Conservation (phyloP, 352 stramenopile species). For the Globisporangium orthogonon region DNA sequence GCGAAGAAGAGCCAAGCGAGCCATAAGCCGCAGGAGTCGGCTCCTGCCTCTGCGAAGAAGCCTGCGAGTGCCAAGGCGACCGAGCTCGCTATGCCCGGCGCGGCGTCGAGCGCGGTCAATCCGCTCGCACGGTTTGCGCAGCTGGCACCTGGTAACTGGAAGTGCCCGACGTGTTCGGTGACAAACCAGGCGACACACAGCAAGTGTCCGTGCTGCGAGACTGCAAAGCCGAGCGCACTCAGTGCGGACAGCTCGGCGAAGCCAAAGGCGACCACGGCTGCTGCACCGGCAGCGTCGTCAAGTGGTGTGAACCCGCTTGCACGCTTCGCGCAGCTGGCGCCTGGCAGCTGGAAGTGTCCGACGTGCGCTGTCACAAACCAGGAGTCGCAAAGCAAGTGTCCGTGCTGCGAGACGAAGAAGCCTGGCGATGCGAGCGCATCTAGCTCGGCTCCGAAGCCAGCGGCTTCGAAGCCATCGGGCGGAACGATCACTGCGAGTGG, state of each 20-base stretch:
- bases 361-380: constrained; percentile 70
- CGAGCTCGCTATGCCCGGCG: constrained; percentile 5
- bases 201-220: constrained; percentile 83
- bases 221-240: constrained; percentile 27
- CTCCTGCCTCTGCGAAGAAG: constrained; percentile 18
- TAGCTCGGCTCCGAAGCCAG: background rate
- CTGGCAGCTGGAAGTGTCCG: constrained; percentile 82
- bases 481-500: constrained; percentile 11
- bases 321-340: constrained; percentile 55
- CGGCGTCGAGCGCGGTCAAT: constrained; percentile 10
- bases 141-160: constrained; percentile 62
- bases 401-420: constrained; percentile 68
- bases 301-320: constrained; percentile 14
- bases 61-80: constrained; percentile 1
- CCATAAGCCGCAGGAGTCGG: constrained; percentile 14
- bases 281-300: constrained; percentile 9
- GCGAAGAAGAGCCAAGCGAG: constrained; percentile 18
- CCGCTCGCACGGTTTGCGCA: constrained; percentile 50
- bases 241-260: constrained; percentile 3
- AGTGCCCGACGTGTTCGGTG: constrained; percentile 72
- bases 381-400: constrained; percentile 51
- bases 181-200: constrained; percentile 42
- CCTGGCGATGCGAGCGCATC: constrained; percentile 13
- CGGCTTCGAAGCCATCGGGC: constrained; percentile 1
- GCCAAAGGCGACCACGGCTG: background rate